phyloP scores from a whole-genome alignment of 75 land plant species.

The Selaginella moellendorffii region DNA sequence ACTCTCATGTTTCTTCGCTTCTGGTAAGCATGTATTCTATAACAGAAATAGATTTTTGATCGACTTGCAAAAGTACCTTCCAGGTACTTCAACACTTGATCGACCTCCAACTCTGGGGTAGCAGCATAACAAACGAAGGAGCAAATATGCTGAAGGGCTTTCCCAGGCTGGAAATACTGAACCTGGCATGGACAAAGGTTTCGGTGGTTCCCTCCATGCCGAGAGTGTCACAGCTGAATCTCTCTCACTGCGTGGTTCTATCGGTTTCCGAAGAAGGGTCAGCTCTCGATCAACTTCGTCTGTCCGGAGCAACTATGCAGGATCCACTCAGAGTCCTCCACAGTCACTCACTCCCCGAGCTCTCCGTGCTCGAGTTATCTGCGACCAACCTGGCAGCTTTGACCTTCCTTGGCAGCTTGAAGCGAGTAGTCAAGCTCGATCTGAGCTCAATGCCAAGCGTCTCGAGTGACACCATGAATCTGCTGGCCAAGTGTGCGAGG shows the following conservation, averaged over 20 bases:
- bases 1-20: slow-evolving; percentile 43
- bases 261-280: slow-evolving; percentile 36
- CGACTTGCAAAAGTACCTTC: neutral
- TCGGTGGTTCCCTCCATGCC: slow-evolving; percentile 41
- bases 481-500: slow-evolving; percentile 33
- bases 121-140: slow-evolving; percentile 60
- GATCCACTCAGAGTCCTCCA: too few relatives aligned
- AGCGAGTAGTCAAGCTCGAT: slow-evolving; percentile 39
- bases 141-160: slow-evolving; percentile 30
- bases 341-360: slow-evolving; percentile 5
- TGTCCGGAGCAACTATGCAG: too few relatives aligned
- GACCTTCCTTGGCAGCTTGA: slow-evolving; percentile 15
- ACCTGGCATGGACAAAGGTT: slow-evolving; percentile 77
- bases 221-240: slow-evolving; percentile 43
- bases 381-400: slow-evolving; percentile 23
- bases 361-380: slow-evolving; percentile 48
- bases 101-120: slow-evolving; percentile 77
- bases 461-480: slow-evolving; percentile 29
- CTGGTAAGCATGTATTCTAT: too few relatives aligned
- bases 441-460: slow-evolving; percentile 38
- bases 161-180: slow-evolving; percentile 43
- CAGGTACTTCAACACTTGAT: slow-evolving; percentile 54
- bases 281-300: slow-evolving; percentile 16
- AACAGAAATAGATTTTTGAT: too few relatives aligned
- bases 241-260: slow-evolving; percentile 61